Evolutionary conservation across 306 rosid genomes (phyloP), one percentile per base, ranked within the genome.

Genomic region (Senna tora): DNA sequence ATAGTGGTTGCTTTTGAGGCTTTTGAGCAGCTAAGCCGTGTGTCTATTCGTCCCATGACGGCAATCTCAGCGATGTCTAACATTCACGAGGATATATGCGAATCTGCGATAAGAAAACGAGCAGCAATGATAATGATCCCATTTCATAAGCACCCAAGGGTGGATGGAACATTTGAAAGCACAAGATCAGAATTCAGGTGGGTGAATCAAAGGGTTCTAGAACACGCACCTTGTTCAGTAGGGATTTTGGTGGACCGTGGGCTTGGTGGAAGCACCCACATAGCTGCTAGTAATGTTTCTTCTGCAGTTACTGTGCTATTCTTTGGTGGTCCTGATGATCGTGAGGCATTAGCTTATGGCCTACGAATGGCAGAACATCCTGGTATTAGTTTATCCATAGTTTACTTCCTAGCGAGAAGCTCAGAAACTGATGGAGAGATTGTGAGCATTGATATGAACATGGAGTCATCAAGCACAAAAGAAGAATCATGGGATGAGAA

Each of bases 191-290:
- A 87, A 13, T 89, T 75, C 34, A 69, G 82, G 32, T 61, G n/a
- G 57, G 78, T 87, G 0, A 89, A 89, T 68, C 62, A 41, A 49
- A 67, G 67, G 43, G 92, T 87, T 61, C 85, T 89, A 4, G 84
- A 75, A 22, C 75, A 83, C 0, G 90, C 96, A 21, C 82, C 84
- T 2, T 89, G 96, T 75, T 87, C 96, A 0, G 96, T 87, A 1
- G 92, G 92, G 61, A 89, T 89, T 57, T 57, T 89, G 25, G 87
- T 89, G 22, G 96, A 89, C 79, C 85, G 96, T 1, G 90, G 92
- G 4, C 83, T 89, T 12, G 96, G 96, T 39, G 96, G 96, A 21
- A 71, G 62, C 42, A 83, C 81, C 10, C 92, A 89, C 42, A 57
- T 89, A 3, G 41, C 85, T 10, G 81, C 92, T 19, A 89, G 92